Base-by-base conservation (phyloP, 1,284 basidiomycete genomes). In the Austroboletus niveus region DNA sequence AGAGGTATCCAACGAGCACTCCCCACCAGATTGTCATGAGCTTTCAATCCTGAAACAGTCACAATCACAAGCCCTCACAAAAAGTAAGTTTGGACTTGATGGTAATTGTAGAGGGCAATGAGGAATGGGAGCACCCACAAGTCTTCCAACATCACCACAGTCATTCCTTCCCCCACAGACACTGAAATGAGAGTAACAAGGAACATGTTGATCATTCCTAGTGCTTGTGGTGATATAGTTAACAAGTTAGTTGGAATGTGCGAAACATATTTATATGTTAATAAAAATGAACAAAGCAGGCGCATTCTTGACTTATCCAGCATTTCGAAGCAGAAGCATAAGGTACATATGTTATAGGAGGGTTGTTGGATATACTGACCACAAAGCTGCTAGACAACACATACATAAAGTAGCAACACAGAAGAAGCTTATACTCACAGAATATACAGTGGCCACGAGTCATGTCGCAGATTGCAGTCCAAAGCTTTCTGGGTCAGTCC, bases 391-490 rank as follows among this genome's bases (percentile, higher is more conserved):
- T 74, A 44, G 24, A 2, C 22, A 36, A 12, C 15, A 39, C 34
- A 10, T 44, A 9, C 4, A 17, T 47, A 3, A 48, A 11, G 27
- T 12, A 2, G 8, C 6, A 2, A 27, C 10, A 43, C 8, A 8
- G 4, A 17, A 29, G 8, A 11, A 11, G 9, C 12, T 15, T 24
- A 15, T 22, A 12, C 60, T 27, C 69, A 80, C 64, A 85, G 64
- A 8, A 82, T 68, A 57, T 87, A 88, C 24, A 88, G 56, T 0
- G 85, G 86, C 84, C 85, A 89, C 52, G 88, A 68, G 55, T 83
- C 78, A 60, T 80, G 62, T 89, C 85, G 34, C 72, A 75, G 4
- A 87, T 55, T 2, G 80, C 77, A 15, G 62, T 65, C 74, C 76
- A 83, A n/a, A 88, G 70, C 47, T 77, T 77, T 57, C 72, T 76